These are phyloP conservation scores for Amoebophrya sp. DNA, from an alignment of 169 alveolate genomes.

Conservation along the genomic window DNA sequence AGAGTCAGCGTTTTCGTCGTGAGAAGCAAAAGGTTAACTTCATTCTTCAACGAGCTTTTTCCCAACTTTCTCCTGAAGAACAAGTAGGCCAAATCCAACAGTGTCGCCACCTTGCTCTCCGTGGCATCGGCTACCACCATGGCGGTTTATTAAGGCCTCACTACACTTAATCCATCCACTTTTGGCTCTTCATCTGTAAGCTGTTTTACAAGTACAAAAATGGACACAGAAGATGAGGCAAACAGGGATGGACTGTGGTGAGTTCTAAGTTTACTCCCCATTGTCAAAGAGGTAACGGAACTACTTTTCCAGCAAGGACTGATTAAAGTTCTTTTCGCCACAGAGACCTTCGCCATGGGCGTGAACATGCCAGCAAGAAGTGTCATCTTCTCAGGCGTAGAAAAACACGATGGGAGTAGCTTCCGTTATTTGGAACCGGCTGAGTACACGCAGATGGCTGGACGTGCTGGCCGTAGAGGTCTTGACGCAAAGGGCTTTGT, in stretches of 20 bases:
- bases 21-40: no score
- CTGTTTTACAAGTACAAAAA: no score
- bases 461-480: slow-evolving; percentile 99
- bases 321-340: slow-evolving; percentile 91
- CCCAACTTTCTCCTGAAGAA: no score
- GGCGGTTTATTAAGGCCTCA: no score
- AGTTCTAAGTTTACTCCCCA: no score
- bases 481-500: slow-evolving; percentile 91
- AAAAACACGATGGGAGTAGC: slow-evolving; percentile 84
- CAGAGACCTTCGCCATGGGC: slow-evolving; percentile 99
- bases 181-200: no score
- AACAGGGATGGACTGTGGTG: no score
- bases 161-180: no score
- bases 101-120: slow-evolving; percentile 69
- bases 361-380: slow-evolving; percentile 96
- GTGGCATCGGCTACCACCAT: slow-evolving; percentile 95
- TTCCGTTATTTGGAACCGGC: slow-evolving; percentile 80
- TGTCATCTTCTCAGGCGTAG: slow-evolving; percentile 80
- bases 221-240: no score
- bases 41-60: no score
- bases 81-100: no score
- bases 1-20: no score
- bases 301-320: slow-evolving; percentile 62
- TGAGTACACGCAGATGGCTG: slow-evolving; percentile 98
- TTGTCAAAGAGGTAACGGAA: slow-evolving; percentile 87